phyloP scores from a whole-genome alignment of 1,284 basidiomycete genomes.

The Apiotrichum akiyoshidainum region DNA sequence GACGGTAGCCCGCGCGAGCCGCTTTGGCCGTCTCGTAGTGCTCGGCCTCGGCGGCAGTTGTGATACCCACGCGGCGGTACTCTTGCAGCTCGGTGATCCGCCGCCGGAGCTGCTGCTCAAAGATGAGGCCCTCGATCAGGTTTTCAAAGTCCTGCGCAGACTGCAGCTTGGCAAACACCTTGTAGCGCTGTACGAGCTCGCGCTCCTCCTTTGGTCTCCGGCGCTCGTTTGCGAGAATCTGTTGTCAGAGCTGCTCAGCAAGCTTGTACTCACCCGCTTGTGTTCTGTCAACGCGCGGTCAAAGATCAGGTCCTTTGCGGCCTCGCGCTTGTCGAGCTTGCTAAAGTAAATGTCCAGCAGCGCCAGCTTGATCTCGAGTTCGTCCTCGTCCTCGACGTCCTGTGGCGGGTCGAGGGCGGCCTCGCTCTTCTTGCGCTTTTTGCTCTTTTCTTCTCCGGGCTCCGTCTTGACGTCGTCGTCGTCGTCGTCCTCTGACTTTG shows the following conservation, averaged over 20 bases:
- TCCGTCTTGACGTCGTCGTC: constrained; percentile 25
- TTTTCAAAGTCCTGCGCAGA: constrained; percentile 88
- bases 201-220: constrained; percentile 87
- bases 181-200: constrained; percentile 81
- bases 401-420: constrained; percentile 69
- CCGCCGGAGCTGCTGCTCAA: constrained; percentile 79
- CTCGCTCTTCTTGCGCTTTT: constrained; percentile 61
- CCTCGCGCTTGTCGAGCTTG: constrained; percentile 80
- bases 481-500: constrained; percentile 21
- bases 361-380: constrained; percentile 26
- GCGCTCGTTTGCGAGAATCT: constrained; percentile 88
- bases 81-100: constrained; percentile 83
- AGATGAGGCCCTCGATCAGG: constrained; percentile 83
- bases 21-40: constrained; percentile 73
- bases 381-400: constrained; percentile 56
- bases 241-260: constrained; percentile 3
- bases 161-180: constrained; percentile 88
- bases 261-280: constrained; percentile 66
- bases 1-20: constrained; percentile 52
- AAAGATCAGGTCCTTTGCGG: constrained; percentile 87
- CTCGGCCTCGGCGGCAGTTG: constrained; percentile 78
- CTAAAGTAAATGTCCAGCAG: constrained; percentile 90
- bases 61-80: constrained; percentile 78
- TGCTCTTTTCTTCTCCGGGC: constrained; percentile 50
- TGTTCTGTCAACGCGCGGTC: constrained; percentile 89